A percentile compares a stretch with the other conserved stretches of the same genome.
phyloP scores from a whole-genome alignment of 2,329 filamentous ascomycete genomes.

The Neofusicoccum kwambonambiense region DNA sequence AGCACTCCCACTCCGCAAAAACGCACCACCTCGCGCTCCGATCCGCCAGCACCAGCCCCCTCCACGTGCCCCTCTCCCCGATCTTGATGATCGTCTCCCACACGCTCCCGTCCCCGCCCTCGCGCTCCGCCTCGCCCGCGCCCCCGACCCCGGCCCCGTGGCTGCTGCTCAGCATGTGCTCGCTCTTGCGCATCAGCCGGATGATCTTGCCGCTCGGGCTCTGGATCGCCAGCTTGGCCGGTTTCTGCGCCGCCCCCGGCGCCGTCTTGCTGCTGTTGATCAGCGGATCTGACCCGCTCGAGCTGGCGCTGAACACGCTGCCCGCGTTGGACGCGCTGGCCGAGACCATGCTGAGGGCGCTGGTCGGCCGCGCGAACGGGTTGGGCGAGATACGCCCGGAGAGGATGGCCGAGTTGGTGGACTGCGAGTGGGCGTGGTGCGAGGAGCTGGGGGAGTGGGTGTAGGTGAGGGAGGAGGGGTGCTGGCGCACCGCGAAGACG shows the following conservation, averaged over 20 bases:
- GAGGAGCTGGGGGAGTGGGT: conserved; percentile 29
- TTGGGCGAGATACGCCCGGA: conserved; percentile 52
- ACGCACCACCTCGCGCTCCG: conserved; percentile 85
- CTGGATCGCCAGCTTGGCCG: conserved; percentile 93
- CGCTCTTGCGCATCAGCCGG: conserved; percentile 77
- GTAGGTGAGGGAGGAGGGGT: conserved; percentile 63
- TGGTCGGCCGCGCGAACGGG: conserved; percentile 54
- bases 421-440: conserved; percentile 28
- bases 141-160: conserved; percentile 19
- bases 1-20: conserved; percentile 82
- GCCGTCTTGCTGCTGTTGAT: conserved; percentile 38
- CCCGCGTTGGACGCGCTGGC: conserved; percentile 48
- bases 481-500: conserved; percentile 92
- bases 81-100: conserved; percentile 94
- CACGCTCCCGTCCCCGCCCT: conserved; percentile 69
- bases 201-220: conserved; percentile 93
- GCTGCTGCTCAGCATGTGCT: conserved; percentile 51
- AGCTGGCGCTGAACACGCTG: conserved; percentile 52
- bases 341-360: conserved; percentile 61
- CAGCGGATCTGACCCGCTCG: not conserved
- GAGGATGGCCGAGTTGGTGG: conserved; percentile 30
- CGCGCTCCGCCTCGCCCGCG: conserved; percentile 39
- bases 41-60: conserved; percentile 78
- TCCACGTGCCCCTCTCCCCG: conserved; percentile 76
- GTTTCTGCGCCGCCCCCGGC: conserved; percentile 61